Conservation (phyloP, 2,329 filamentous ascomycete species). For the Fusarium transvaalense region DNA sequence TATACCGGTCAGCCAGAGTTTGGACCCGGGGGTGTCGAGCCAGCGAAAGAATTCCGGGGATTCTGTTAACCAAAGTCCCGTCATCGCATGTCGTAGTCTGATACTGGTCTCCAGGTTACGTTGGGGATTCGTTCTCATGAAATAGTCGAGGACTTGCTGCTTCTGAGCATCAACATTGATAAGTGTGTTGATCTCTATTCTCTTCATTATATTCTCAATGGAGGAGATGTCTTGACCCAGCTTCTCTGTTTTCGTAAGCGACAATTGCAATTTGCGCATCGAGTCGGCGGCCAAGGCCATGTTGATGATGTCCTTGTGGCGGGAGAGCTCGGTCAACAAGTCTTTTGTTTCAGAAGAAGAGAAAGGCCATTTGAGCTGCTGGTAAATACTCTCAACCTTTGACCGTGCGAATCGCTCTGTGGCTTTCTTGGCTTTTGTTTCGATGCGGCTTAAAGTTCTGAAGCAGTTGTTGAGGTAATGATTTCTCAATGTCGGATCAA, state of each 20-base stretch:
- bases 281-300: slow-evolving; percentile 22
- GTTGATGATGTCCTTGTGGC: slow-evolving; percentile 24
- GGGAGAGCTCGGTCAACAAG: slow-evolving; percentile 22
- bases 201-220: background rate
- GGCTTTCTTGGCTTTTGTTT: background rate
- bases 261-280: slow-evolving; percentile 7
- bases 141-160: background rate
- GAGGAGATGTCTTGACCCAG: background rate
- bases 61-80: slow-evolving; percentile 17
- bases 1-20: slow-evolving; percentile 29
- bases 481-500: background rate
- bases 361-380: slow-evolving; percentile 36
- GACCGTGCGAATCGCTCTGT: background rate
- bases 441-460: background rate
- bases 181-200: slow-evolving; percentile 21
- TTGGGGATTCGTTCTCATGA: slow-evolving; percentile 15
- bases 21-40: slow-evolving; percentile 7
- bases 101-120: background rate
- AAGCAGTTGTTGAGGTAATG: slow-evolving; percentile 3
- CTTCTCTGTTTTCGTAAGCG: background rate
- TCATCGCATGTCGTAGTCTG: slow-evolving; percentile 18
- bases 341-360: slow-evolving; percentile 11
- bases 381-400: background rate
- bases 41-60: slow-evolving; percentile 4
- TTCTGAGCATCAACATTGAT: background rate